These are phyloP conservation scores for Fusarium clavum DNA, from an alignment of 2,329 filamentous ascomycete species.

Conservation along the genomic window DNA sequence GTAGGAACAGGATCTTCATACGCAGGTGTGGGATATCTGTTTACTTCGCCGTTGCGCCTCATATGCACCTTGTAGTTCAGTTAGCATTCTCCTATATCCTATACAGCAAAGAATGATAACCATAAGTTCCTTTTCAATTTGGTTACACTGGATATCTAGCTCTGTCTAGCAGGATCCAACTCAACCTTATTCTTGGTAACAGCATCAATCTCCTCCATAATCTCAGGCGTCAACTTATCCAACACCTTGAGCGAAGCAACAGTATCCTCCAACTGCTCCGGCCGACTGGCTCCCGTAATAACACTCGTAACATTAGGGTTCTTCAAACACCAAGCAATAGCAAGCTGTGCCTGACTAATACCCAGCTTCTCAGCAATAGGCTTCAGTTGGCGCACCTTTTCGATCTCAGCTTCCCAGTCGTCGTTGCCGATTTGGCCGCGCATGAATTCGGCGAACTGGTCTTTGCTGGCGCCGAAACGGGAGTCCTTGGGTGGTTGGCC, in stretches of 20 bases:
- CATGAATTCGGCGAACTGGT: slow-evolving; percentile 68
- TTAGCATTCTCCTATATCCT: fast-evolving
- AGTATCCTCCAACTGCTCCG: slow-evolving; percentile 65
- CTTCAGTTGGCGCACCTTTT: slow-evolving; percentile 57
- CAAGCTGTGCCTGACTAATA: slow-evolving; percentile 62
- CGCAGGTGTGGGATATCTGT: too few species aligned
- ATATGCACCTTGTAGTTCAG: neutral
- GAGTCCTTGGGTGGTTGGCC: slow-evolving; percentile 65
- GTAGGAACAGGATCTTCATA: neutral
- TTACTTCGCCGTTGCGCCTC: neutral
- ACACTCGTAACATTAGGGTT: slow-evolving; percentile 65
- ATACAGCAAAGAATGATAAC: fast-evolving
- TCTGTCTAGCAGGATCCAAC: slow-evolving; percentile 44
- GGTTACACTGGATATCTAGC: slow-evolving; percentile 1
- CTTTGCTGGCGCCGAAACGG: slow-evolving; percentile 67
- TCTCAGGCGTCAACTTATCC: slow-evolving; percentile 61
- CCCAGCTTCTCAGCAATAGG: slow-evolving; percentile 69
- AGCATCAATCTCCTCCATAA: slow-evolving; percentile 63
- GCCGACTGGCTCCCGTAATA: slow-evolving; percentile 64
- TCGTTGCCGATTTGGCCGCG: slow-evolving; percentile 56
- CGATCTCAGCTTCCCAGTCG: slow-evolving; percentile 65
- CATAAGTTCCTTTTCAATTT: neutral
- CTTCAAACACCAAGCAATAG: slow-evolving; percentile 65
- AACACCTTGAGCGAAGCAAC: slow-evolving; percentile 59
- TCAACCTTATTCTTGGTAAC: slow-evolving; percentile 51